phyloP scores from a whole-genome alignment of 2,329 filamentous ascomycete species.

The Penicillium thymicola region DNA sequence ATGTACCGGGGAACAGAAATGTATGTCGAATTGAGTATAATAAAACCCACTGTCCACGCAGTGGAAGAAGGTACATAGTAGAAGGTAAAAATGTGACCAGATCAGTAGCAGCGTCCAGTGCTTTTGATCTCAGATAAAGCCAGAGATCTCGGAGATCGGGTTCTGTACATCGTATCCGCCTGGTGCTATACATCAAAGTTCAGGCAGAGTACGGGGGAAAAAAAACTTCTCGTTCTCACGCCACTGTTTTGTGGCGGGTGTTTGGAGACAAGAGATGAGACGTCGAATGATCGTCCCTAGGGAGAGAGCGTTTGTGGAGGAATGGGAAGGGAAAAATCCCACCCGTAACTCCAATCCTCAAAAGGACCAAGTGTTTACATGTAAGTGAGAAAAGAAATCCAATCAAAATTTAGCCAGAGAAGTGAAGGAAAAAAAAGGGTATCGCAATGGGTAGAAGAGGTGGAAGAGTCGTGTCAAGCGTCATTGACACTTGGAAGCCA shows the following conservation, averaged over 20 bases:
- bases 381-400: conserved; percentile 12
- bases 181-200: conserved; percentile 18
- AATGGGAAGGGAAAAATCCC: background rate
- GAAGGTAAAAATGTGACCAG: background rate
- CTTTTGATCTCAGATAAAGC: conserved; percentile 9
- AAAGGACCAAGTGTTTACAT: conserved; percentile 12
- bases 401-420: conserved; percentile 8
- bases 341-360: conserved; percentile 15
- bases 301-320: background rate
- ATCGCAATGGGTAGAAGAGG: conserved; percentile 16
- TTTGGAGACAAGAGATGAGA: background rate
- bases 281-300: too few relatives aligned
- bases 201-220: background rate
- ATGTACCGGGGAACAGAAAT: background rate
- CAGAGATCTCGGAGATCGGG: background rate
- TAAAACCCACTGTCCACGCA: conserved; percentile 2
- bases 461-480: conserved; percentile 5
- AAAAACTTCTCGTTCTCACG: background rate
- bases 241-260: background rate
- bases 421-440: conserved; percentile 16
- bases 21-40: conserved; percentile 6
- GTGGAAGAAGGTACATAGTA: conserved; percentile 5
- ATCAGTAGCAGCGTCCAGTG: conserved; percentile 1
- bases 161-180: conserved; percentile 16
- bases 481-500: conserved; percentile 3